These are phyloP conservation scores for Amylocystis lapponica DNA, from an alignment of 768 basidiomycete genomes.

Conservation along the genomic window DNA sequence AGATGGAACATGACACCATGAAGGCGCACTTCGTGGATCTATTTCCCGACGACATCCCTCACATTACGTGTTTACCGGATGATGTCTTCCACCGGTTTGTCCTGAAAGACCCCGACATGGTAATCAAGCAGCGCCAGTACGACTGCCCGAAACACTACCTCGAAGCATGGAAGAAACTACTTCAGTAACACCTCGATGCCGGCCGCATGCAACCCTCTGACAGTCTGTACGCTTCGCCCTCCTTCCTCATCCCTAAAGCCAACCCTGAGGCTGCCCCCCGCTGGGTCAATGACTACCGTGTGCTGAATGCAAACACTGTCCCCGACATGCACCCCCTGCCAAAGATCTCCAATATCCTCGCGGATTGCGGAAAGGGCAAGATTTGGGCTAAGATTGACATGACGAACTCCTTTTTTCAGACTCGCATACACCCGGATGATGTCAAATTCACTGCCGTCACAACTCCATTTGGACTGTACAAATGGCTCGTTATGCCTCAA, in stretches of 20 bases:
- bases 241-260: constrained; percentile 2
- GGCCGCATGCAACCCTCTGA: constrained; percentile 32
- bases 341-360: constrained; percentile 13
- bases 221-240: constrained; percentile 22
- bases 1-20: too few species aligned
- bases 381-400: constrained; percentile 12
- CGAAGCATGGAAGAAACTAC: background rate
- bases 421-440: constrained; percentile 21
- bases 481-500: constrained; percentile 39
- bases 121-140: background rate
- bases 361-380: constrained; percentile 12
- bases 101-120: constrained; percentile 9
- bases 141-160: constrained; percentile 1
- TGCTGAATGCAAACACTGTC: constrained; percentile 13
- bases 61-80: constrained; percentile 8
- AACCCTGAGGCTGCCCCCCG: constrained; percentile 9
- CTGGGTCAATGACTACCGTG: constrained; percentile 18
- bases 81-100: constrained; percentile 13
- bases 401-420: constrained; percentile 28
- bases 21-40: constrained; percentile 3
- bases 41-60: constrained; percentile 20
- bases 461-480: constrained; percentile 33
- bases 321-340: constrained; percentile 15
- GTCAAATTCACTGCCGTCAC: constrained; percentile 30
- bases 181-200: constrained; percentile 33